Evolutionary conservation across 2,329 filamentous ascomycete species (phyloP).

Genomic region (Talaromyces verruculosus): DNA sequence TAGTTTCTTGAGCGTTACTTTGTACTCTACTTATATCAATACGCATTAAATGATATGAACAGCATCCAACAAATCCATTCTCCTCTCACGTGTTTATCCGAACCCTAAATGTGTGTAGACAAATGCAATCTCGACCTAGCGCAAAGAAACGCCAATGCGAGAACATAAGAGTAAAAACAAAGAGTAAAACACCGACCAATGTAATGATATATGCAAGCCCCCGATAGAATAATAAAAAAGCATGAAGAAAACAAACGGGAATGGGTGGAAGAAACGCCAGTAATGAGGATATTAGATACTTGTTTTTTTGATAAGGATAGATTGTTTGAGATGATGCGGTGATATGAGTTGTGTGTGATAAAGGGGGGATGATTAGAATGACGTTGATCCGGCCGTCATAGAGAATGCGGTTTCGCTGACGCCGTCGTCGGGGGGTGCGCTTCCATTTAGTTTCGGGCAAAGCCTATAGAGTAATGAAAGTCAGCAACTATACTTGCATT

Average conservation of each 20-base stretch:
- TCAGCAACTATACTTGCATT: slow-evolving; percentile 19
- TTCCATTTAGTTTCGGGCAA: slow-evolving; percentile 82
- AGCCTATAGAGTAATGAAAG: slow-evolving; percentile 53
- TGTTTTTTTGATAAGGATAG: not conserved
- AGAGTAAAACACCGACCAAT: not conserved
- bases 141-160: not conserved
- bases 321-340: not conserved
- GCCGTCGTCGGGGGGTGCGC: slow-evolving; percentile 61
- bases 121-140: not conserved
- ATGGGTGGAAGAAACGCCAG: not conserved
- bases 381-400: slow-evolving; percentile 44
- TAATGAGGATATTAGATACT: not conserved
- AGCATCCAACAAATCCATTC: not conserved
- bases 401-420: slow-evolving; percentile 49
- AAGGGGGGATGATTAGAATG: slow-evolving; percentile 15
- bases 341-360: not conserved
- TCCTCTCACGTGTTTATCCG: not conserved
- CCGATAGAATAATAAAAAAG: not conserved
- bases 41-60: not conserved
- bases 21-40: not conserved
- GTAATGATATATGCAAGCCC: slow-evolving; percentile 12
- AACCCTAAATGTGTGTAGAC: not conserved
- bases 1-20: not conserved
- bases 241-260: not conserved
- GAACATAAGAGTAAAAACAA: slow-evolving; percentile 21